Evolutionary conservation across 768 basidiomycete genomes (phyloP).

Genomic region (Suillus fuscotomentosus): DNA sequence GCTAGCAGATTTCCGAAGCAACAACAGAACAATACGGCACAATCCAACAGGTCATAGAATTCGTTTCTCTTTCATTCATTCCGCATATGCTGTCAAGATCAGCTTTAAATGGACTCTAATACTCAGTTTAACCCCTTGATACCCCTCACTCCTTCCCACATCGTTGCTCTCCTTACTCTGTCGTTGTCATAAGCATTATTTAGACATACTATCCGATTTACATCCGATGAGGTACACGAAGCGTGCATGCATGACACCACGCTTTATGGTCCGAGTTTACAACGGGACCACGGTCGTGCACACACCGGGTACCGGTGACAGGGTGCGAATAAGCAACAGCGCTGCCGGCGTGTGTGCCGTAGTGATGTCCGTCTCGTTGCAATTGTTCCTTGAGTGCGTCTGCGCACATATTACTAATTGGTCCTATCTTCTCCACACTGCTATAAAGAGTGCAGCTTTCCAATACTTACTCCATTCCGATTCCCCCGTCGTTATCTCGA

Average conservation of each 20-base stretch:
- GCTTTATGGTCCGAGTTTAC: constrained; percentile 1
- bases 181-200: constrained; percentile 3
- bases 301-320: not conserved
- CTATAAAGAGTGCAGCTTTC: constrained; percentile 10
- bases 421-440: constrained; percentile 6
- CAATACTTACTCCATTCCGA: not conserved
- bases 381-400: not conserved
- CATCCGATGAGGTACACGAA: constrained; percentile 1
- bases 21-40: constrained; percentile 11
- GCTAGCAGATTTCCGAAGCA: constrained; percentile 34
- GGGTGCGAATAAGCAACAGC: not conserved
- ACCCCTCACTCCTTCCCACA: constrained; percentile 4
- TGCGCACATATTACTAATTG: not conserved
- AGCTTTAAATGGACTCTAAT: not conserved
- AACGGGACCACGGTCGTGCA: not conserved
- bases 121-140: not conserved
- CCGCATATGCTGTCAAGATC: not conserved
- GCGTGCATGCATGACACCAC: not conserved
- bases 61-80: not conserved
- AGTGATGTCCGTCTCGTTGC: not conserved
- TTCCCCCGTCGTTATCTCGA: constrained; percentile 7
- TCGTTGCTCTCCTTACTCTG: not conserved
- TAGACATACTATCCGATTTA: constrained; percentile 6
- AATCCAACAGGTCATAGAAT: constrained; percentile 10
- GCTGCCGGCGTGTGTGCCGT: not conserved